These are phyloP conservation scores for Fraxinus platypoda DNA, from an alignment of 305 asterid genomes.

Conservation along the genomic window DNA sequence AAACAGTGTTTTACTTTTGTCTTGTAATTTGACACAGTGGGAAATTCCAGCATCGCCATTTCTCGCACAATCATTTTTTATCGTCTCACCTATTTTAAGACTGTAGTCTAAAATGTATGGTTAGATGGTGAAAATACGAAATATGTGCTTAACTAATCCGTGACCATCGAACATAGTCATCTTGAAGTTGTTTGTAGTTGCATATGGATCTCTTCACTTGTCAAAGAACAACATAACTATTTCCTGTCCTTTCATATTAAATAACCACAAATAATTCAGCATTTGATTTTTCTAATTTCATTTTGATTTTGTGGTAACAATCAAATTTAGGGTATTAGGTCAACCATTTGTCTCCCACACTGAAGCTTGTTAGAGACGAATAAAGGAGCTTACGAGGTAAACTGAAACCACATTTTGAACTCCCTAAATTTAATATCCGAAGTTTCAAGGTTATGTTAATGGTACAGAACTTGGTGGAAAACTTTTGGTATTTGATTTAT, in stretches of 20 bases:
- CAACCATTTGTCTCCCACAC: neutral
- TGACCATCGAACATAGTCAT: neutral
- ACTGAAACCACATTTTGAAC: neutral
- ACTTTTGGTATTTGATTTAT: neutral
- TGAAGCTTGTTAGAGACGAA: neutral
- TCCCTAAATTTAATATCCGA: neutral
- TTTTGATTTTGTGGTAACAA: neutral
- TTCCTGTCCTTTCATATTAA: neutral
- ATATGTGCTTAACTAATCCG: neutral
- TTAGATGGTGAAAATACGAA: neutral
- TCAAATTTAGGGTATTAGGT: neutral
- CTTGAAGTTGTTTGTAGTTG: neutral
- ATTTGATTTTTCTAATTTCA: neutral
- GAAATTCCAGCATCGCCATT: neutral
- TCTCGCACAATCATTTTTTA: neutral
- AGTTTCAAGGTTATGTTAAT: neutral
- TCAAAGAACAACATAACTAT: neutral
- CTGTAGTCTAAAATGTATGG: neutral
- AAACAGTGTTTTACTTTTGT: neutral
- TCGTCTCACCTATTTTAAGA: neutral
- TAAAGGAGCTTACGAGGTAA: neutral
- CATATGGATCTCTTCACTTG: neutral
- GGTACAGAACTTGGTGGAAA: neutral
- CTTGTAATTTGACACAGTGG: neutral
- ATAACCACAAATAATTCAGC: neutral